phyloP scores from a whole-genome alignment of 352 stramenopile genomes.

The Phytopythium sindhum region DNA sequence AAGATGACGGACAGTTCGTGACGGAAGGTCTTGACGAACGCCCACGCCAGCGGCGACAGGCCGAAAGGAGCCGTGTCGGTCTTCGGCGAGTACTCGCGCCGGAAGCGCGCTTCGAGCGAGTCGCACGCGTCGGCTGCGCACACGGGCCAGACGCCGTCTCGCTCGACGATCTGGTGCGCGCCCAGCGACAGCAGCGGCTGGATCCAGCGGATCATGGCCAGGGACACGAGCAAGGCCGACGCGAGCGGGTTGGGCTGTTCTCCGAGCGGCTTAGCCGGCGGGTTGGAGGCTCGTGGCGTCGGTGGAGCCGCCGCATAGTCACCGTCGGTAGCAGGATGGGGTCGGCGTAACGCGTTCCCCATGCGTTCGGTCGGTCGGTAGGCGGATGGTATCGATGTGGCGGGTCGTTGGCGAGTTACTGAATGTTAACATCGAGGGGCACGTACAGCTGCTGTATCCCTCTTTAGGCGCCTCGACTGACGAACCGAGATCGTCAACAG shows the following conservation, averaged over 20 bases:
- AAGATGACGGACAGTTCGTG: slow-evolving; percentile 18
- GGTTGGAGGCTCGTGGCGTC: neutral
- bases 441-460: too few relatives aligned
- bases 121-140: slow-evolving; percentile 16
- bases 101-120: slow-evolving; percentile 13
- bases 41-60: slow-evolving; percentile 12
- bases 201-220: slow-evolving; percentile 46
- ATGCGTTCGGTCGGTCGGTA: neutral
- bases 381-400: neutral
- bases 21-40: slow-evolving; percentile 20
- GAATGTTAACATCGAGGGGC: neutral
- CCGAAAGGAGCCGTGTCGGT: slow-evolving; percentile 4
- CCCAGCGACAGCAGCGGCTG: slow-evolving; percentile 35
- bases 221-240: slow-evolving; percentile 28
- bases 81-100: slow-evolving; percentile 12
- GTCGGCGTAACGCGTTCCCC: neutral
- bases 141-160: slow-evolving; percentile 27
- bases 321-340: neutral
- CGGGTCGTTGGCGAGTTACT: neutral
- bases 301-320: neutral
- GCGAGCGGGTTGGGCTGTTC: slow-evolving; percentile 29
- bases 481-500: neutral
- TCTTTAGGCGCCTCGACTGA: neutral
- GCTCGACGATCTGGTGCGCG: slow-evolving; percentile 21
- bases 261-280: slow-evolving; percentile 5